phyloP scores from a whole-genome alignment of 2,329 filamentous ascomycete species.

The Paraphoma chrysanthemicola region DNA sequence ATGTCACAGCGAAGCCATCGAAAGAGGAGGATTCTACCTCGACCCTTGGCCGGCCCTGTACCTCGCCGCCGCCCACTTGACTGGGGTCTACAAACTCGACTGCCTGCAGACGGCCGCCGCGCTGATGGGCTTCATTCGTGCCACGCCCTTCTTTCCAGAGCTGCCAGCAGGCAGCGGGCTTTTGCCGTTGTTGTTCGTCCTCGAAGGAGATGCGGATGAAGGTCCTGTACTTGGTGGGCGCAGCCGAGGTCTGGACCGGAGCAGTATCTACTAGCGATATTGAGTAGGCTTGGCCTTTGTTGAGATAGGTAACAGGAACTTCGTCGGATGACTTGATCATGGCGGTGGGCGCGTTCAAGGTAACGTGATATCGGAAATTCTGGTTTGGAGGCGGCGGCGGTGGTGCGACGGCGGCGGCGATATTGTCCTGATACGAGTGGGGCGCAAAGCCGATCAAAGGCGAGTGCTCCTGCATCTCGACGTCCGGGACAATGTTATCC shows the following conservation, averaged over 20 bases:
- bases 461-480: slow-evolving; percentile 67
- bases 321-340: slow-evolving; percentile 92
- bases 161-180: slow-evolving; percentile 84
- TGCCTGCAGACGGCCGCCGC: slow-evolving; percentile 89
- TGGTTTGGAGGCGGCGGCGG: slow-evolving; percentile 48
- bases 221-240: slow-evolving; percentile 79
- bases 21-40: slow-evolving; percentile 74
- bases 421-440: slow-evolving; percentile 57
- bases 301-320: slow-evolving; percentile 96
- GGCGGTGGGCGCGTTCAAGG: slow-evolving; percentile 90
- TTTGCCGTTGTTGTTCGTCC: slow-evolving; percentile 88
- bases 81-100: slow-evolving; percentile 86
- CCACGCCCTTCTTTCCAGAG: slow-evolving; percentile 96
- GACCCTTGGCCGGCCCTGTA: slow-evolving; percentile 53
- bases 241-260: slow-evolving; percentile 61
- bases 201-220: slow-evolving; percentile 97
- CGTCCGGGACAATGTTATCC: slow-evolving; percentile 60
- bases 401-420: slow-evolving; percentile 45
- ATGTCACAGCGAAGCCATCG: slow-evolving; percentile 90
- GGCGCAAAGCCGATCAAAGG: slow-evolving; percentile 66
- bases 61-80: slow-evolving; percentile 61
- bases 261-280: slow-evolving; percentile 82
- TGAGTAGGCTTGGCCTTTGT: slow-evolving; percentile 95
- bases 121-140: slow-evolving; percentile 92
- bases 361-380: slow-evolving; percentile 85